Percentiles rank a stretch among this genome's conserved stretches.
Conservation (phyloP, 2,329 filamentous ascomycete genomes). For the Tolypocladium pustulatum region DNA sequence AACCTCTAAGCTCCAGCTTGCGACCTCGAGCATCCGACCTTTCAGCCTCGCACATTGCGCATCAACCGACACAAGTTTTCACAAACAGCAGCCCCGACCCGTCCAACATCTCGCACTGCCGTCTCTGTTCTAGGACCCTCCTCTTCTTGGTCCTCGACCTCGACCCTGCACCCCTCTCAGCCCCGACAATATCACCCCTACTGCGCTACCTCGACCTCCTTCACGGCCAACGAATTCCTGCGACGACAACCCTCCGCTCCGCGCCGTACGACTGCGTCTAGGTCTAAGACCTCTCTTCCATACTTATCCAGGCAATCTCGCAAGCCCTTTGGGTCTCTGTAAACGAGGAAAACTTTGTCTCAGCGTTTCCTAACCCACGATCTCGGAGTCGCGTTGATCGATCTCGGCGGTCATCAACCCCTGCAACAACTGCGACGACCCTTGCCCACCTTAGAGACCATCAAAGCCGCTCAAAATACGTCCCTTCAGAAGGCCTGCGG, state of each 20-base stretch:
- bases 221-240: not conserved
- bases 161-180: not conserved
- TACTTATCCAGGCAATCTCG: not conserved
- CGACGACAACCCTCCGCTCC: not conserved
- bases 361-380: slow-evolving; percentile 1
- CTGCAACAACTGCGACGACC: not conserved
- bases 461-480: too few relatives aligned
- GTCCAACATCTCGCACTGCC: not conserved
- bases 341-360: not conserved
- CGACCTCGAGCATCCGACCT: too few relatives aligned
- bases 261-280: not conserved
- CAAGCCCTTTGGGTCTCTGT: not conserved
- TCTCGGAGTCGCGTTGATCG: slow-evolving; percentile 7
- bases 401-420: slow-evolving; percentile 12
- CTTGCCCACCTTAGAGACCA: too few relatives aligned
- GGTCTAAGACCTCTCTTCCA: not conserved
- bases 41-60: not conserved
- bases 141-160: not conserved
- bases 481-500: not conserved
- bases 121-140: not conserved
- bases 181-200: not conserved
- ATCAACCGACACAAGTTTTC: not conserved
- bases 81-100: not conserved
- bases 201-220: not conserved
- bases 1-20: not conserved